A percentile compares a stretch with the other conserved stretches of the same genome.
Evolutionary conservation across 768 basidiomycete species (phyloP).

Genomic region (Dendrothele bispora): DNA sequence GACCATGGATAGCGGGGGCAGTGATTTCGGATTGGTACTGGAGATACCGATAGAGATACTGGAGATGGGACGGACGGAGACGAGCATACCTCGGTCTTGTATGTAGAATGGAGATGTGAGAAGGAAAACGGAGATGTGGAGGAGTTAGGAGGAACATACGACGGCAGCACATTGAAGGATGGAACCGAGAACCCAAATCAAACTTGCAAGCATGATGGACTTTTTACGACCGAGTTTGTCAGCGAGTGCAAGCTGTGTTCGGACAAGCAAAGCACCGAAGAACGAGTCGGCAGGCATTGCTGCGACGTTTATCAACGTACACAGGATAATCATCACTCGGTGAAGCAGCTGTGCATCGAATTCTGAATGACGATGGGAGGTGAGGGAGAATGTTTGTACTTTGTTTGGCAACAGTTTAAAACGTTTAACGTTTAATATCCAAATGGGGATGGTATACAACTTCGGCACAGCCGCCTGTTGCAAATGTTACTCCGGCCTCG

Average conservation of each 20-base stretch:
- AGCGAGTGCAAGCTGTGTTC: constrained; percentile 59
- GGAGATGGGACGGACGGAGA: constrained; percentile 64
- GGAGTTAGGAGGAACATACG: constrained; percentile 24
- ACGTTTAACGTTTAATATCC: too few relatives aligned
- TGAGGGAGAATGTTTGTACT: too few relatives aligned
- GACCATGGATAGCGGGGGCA: constrained; percentile 69
- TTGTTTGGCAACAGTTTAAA: too few relatives aligned
- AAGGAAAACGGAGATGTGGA: too few relatives aligned
- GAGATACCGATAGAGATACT: constrained; percentile 68
- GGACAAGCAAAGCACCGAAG: constrained; percentile 65
- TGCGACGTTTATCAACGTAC: too few relatives aligned
- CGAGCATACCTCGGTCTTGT: constrained; percentile 72
- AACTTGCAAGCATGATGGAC: constrained; percentile 62
- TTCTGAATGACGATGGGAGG: too few relatives aligned
- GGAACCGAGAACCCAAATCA: constrained; percentile 72
- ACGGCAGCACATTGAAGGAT: constrained; percentile 64
- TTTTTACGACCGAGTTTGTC: constrained; percentile 66
- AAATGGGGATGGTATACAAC: too few relatives aligned
- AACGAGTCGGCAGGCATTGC: constrained; percentile 78
- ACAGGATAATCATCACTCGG: too few relatives aligned
- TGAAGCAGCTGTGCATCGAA: too few relatives aligned
- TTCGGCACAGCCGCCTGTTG: too few relatives aligned
- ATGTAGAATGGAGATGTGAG: too few relatives aligned
- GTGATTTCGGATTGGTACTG: constrained; percentile 68
- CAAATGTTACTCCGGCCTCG: too few relatives aligned